These are phyloP conservation scores for Quercus phellos DNA, from an alignment of 331 rosid species.

Conservation along the genomic window DNA sequence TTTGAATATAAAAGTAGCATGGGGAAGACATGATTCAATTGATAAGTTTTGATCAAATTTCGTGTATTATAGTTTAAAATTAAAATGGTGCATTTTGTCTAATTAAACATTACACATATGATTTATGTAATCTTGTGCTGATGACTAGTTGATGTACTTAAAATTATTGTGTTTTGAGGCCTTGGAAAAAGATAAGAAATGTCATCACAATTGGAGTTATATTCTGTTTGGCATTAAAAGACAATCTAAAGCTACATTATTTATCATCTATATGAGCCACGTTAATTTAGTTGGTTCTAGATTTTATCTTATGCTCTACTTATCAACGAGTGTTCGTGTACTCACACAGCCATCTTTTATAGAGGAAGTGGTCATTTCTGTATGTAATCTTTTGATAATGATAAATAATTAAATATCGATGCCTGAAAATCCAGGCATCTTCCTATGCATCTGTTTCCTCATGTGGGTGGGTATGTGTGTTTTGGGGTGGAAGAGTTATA, in stretches of 20 bases:
- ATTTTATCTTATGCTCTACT: neutral
- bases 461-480: neutral
- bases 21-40: neutral
- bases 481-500: neutral
- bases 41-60: neutral
- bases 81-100: neutral
- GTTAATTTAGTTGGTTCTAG: neutral
- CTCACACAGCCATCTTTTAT: neutral
- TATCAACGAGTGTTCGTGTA: neutral
- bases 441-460: neutral
- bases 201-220: neutral
- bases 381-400: neutral
- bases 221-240: neutral
- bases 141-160: neutral
- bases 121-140: neutral
- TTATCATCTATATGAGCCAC: neutral
- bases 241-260: neutral
- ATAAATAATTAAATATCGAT: neutral
- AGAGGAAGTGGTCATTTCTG: neutral
- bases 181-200: neutral
- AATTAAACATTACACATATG: neutral
- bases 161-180: neutral
- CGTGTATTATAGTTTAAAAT: neutral
- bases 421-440: neutral
- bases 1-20: neutral